Base-by-base conservation (phyloP, 2,329 filamentous ascomycete species). In the Penicillium frequentans region DNA sequence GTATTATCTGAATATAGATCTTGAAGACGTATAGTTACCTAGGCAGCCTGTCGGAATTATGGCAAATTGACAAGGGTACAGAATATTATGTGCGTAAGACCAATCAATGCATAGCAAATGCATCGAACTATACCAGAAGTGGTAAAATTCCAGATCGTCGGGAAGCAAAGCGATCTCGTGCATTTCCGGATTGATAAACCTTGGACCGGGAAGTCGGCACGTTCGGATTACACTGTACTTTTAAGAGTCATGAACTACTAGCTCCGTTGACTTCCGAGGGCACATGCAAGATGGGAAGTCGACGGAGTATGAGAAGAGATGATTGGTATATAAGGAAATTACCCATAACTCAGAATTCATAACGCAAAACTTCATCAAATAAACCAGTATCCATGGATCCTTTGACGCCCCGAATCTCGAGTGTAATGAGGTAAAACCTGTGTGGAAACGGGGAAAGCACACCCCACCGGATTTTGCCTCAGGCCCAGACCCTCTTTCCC, bases 91-190 rank as follows among this genome's bases (percentile, higher is more conserved):
- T 45, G 33, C 5, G 7, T 11, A 13, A 49, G 33, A 27, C 52
- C 52, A 54, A 54, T 54, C 52, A 39, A 19, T 26, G 27, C 8
- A 10, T 1, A 21, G 21, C 9, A 6, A 7, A 6, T 51, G 54
- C 31, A 49, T 39, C 44, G 9, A 16, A 57, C 64, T 65, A 66
- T 37, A 19, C 62, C 59, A 11, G 27, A 56, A 59, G 35, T 51
- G 58, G 64, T 16, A 66, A 58, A 46, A 43, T 65, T 66, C 64
- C 60, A 66, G 64, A 66, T 45, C 44, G 23, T 43, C 56, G 52
- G 49, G 43, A 59, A 47, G 27, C 52, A 58, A 31, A 42, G 55
- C 54, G 44, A 55, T 43, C 56, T 48, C 48, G 42, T 49, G 50
- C 48, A 51, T 33, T 33, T 54, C 45, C 51, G 43, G 49, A 35